Evolutionary conservation across 2,329 filamentous ascomycete species (phyloP).

Genomic region (Chaetomium globosum): DNA sequence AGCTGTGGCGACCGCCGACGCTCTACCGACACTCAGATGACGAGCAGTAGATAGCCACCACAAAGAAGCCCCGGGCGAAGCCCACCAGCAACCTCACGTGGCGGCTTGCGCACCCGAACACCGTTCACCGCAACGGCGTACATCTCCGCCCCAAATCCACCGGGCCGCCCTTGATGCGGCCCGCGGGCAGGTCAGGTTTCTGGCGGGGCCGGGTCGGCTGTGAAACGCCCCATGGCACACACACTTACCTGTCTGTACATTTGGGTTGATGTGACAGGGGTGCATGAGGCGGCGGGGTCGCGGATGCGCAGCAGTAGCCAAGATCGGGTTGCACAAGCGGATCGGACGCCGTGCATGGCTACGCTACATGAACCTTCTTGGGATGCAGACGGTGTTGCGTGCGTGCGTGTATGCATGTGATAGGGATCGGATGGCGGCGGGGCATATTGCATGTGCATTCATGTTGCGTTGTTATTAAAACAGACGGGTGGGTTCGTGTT

Average conservation of each 20-base stretch:
- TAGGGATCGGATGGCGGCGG: not conserved
- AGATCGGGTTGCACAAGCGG: not conserved
- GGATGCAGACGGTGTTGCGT: too few species aligned
- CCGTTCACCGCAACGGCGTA: not conserved
- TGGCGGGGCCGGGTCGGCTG: constrained; percentile 19
- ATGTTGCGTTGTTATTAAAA: not conserved
- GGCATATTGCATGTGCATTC: not conserved
- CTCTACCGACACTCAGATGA: not conserved
- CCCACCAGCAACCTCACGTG: not conserved
- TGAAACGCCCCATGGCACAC: constrained; percentile 10
- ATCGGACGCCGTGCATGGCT: not conserved
- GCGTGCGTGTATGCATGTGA: not conserved
- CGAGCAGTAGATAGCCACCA: not conserved
- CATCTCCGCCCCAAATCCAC: not conserved
- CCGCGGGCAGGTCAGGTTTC: not conserved
- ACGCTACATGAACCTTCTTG: not conserved
- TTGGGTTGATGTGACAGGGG: constrained; percentile 3
- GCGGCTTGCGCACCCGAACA: not conserved
- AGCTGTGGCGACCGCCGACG: not conserved
- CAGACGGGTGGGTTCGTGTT: not conserved
- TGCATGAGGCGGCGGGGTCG: not conserved
- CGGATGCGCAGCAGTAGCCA: not conserved
- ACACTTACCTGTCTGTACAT: not conserved
- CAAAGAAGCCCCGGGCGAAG: too few species aligned
- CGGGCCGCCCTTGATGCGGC: constrained; percentile 1